These are phyloP conservation scores for Euphrasia arctica DNA, from an alignment of 305 asterid genomes.

Conservation along the genomic window DNA sequence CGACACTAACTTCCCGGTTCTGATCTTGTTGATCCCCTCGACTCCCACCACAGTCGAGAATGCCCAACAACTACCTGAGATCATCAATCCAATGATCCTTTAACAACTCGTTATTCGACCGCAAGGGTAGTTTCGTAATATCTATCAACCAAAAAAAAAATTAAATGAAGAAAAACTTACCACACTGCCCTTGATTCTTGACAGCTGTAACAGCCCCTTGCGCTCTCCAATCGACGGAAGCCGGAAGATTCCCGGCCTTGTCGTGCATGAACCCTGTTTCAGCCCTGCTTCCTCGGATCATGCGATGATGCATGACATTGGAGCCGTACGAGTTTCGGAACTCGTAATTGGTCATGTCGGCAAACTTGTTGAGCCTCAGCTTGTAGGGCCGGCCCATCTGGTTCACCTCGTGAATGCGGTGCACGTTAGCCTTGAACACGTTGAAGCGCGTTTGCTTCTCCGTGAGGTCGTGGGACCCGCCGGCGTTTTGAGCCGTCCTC, in stretches of 20 bases:
- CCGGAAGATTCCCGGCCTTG: conserved; percentile 42
- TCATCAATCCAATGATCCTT: no score
- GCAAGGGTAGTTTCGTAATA: not conserved
- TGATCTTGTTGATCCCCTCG: conserved; percentile 79
- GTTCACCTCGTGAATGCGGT: conserved; percentile 56
- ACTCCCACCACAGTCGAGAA: conserved; percentile 90
- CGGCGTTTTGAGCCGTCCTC: conserved; percentile 63
- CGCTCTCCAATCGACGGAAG: conserved; percentile 77
- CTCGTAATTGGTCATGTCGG: conserved; percentile 76
- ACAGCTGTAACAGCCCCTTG: conserved; percentile 67
- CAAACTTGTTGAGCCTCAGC: conserved; percentile 74
- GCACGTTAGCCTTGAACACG: conserved; percentile 72
- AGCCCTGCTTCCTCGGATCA: conserved; percentile 50
- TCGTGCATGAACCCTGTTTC: conserved; percentile 56
- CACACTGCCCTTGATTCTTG: conserved; percentile 86
- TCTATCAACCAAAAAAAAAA: not conserved
- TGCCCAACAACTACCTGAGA: conserved; percentile 95
- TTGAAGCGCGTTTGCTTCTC: conserved; percentile 73
- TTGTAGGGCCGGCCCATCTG: conserved; percentile 74
- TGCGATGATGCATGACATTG: conserved; percentile 51
- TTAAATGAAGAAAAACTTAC: conserved; percentile 31
- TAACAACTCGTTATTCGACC: no score
- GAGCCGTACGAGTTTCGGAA: conserved; percentile 59
- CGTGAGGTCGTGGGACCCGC: conserved; percentile 44
- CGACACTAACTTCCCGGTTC: conserved; percentile 58